These are phyloP conservation scores for Solanum hybrid DNA, from an alignment of 305 asterid genomes.

Conservation along the genomic window DNA sequence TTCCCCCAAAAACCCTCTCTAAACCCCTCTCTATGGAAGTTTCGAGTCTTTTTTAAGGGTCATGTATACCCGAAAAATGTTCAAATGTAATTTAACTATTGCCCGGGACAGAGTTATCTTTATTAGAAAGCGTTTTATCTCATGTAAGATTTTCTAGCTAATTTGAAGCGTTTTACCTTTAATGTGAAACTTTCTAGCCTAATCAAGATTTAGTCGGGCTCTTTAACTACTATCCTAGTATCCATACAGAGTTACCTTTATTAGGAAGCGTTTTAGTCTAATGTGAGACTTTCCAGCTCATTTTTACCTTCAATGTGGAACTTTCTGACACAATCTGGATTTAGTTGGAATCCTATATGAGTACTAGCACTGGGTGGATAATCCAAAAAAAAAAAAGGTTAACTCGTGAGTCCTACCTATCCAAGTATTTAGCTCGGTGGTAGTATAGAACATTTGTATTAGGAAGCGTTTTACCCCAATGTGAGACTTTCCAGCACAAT, in stretches of 20 bases:
- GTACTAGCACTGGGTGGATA: rapidly evolving
- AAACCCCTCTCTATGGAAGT: neutral
- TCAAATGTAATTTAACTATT: neutral
- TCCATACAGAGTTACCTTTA: no score
- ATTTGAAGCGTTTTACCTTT: no score
- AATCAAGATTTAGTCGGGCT: no score
- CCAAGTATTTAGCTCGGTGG: neutral
- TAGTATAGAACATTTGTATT: no score
- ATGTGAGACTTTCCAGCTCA: neutral
- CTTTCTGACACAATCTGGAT: neutral
- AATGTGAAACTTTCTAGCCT: neutral
- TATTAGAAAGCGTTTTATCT: neutral
- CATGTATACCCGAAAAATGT: neutral
- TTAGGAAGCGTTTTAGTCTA: neutral
- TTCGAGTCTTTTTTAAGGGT: neutral
- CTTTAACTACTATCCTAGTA: neutral
- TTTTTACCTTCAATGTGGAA: neutral
- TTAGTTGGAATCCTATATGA: neutral
- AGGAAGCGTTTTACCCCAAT: no score
- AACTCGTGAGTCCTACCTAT: no score
- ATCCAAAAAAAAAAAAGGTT: no score
- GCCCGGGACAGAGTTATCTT: no score
- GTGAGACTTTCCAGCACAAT: no score
- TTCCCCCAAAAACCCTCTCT: neutral
- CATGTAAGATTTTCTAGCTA: no score